Conservation (phyloP, 108 stramenopile genomes). For the Pseudonitzschia pungens region DNA sequence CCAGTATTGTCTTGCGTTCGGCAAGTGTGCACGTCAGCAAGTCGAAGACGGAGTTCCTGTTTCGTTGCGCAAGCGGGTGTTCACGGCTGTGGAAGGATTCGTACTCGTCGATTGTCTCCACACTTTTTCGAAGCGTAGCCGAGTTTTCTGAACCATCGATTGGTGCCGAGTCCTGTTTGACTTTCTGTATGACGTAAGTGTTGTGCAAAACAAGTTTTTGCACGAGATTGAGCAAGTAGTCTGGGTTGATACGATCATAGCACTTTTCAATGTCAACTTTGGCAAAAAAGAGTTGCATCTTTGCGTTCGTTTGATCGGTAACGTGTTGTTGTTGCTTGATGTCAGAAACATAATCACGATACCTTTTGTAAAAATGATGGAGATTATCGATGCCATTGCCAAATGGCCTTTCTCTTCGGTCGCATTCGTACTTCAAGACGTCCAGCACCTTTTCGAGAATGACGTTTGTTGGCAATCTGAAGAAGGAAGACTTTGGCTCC, state of each 20-base stretch:
- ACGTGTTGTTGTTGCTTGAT: slow-evolving; percentile 14
- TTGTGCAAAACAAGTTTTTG: slow-evolving; percentile 47
- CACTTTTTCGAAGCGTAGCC: slow-evolving; percentile 13
- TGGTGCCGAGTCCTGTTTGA: slow-evolving; percentile 50
- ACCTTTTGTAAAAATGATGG: slow-evolving; percentile 62
- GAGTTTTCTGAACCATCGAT: slow-evolving; percentile 16
- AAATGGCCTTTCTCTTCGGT: slow-evolving; percentile 36
- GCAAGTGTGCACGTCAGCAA: slow-evolving; percentile 37
- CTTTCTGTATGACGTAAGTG: slow-evolving; percentile 65
- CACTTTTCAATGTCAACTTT: slow-evolving; percentile 83
- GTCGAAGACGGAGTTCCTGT: slow-evolving; percentile 16
- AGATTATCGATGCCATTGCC: slow-evolving; percentile 71
- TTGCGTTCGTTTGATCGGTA: not conserved
- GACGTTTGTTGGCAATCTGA: slow-evolving; percentile 48
- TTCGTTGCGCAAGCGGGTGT: not conserved
- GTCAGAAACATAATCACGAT: slow-evolving; percentile 45
- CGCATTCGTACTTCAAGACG: slow-evolving; percentile 65
- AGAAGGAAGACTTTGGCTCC: not conserved
- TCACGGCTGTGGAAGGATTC: slow-evolving; percentile 10
- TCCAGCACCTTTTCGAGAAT: slow-evolving; percentile 61
- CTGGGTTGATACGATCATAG: slow-evolving; percentile 82
- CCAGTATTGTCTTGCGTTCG: slow-evolving; percentile 45
- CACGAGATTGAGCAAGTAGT: slow-evolving; percentile 54
- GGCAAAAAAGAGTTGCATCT: slow-evolving; percentile 59
- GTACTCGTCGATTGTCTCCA: slow-evolving; percentile 14